phyloP scores from a whole-genome alignment of 768 basidiomycete species.

The Hypholoma fasciculare region DNA sequence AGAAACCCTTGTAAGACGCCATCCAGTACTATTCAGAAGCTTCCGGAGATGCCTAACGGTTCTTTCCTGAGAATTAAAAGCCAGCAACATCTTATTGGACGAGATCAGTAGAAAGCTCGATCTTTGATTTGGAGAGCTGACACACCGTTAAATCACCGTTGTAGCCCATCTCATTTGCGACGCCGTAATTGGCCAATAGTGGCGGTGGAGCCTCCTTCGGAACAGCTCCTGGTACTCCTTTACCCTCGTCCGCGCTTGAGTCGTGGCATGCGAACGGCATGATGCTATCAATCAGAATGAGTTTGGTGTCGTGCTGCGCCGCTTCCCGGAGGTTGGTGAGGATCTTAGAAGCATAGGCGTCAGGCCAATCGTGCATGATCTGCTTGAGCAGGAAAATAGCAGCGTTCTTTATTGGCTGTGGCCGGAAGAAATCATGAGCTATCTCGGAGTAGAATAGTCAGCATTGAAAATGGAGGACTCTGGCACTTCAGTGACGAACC shows the following conservation, averaged over 20 bases:
- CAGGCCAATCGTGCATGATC: slow-evolving; percentile 68
- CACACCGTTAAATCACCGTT: slow-evolving; percentile 35
- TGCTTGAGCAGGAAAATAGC: slow-evolving; percentile 55
- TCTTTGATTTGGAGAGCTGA: neutral
- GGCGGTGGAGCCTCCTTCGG: slow-evolving; percentile 30
- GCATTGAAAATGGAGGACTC: neutral
- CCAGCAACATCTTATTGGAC: slow-evolving; percentile 35
- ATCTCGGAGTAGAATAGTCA: neutral
- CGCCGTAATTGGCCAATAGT: slow-evolving; percentile 39
- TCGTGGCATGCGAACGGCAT: slow-evolving; percentile 36
- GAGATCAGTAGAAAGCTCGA: neutral
- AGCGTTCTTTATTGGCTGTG: slow-evolving; percentile 42
- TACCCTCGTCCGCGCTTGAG: slow-evolving; percentile 15
- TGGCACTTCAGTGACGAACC: slow-evolving; percentile 13
- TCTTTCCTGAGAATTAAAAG: slow-evolving; percentile 40
- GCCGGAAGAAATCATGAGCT: slow-evolving; percentile 36
- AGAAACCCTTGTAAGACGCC: slow-evolving; percentile 28
- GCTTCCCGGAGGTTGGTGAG: slow-evolving; percentile 35
- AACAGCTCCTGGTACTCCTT: slow-evolving; percentile 20
- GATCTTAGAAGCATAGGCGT: slow-evolving; percentile 37
- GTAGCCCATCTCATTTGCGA: slow-evolving; percentile 34
- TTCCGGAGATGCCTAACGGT: slow-evolving; percentile 30
- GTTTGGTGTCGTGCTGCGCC: slow-evolving; percentile 32
- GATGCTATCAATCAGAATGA: slow-evolving; percentile 43
- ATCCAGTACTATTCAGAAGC: slow-evolving; percentile 30